These are phyloP conservation scores for Fraxinus paxiana DNA, from an alignment of 305 asterid genomes.

Conservation along the genomic window DNA sequence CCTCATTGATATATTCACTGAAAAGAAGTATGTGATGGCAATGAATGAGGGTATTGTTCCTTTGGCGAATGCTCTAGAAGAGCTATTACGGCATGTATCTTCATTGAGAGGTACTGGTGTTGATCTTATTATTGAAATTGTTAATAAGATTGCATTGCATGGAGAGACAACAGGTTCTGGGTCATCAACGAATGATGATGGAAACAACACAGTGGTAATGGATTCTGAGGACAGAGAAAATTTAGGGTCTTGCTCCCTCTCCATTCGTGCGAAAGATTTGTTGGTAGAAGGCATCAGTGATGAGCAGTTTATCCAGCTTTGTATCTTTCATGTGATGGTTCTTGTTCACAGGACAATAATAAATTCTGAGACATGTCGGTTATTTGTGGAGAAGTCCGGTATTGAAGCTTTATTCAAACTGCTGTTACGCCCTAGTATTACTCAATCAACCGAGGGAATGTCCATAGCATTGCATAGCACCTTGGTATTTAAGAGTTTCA, in stretches of 20 bases:
- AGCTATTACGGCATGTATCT: constrained; percentile 81
- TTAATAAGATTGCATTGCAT: constrained; percentile 57
- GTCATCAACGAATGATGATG: constrained; percentile 47
- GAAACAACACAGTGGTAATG: constrained; percentile 71
- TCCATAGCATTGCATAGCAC: constrained; percentile 92
- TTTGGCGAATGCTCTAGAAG: constrained; percentile 90
- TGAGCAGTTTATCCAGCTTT: constrained; percentile 77
- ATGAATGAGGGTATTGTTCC: constrained; percentile 93
- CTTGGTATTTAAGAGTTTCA: constrained; percentile 91
- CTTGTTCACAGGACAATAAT: constrained; percentile 92
- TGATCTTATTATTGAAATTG: constrained; percentile 81
- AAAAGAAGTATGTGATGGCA: constrained; percentile 71
- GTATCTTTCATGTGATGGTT: constrained; percentile 89
- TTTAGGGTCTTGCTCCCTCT: constrained; percentile 41
- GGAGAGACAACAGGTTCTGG: constrained; percentile 50
- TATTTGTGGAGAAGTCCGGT: constrained; percentile 88
- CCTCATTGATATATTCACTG: constrained; percentile 73
- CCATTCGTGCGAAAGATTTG: constrained; percentile 36
- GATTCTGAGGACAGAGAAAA: constrained; percentile 65
- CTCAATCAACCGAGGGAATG: constrained; percentile 98
- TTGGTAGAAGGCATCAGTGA: constrained; percentile 49
- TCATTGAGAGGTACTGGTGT: constrained; percentile 75
- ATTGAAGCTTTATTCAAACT: constrained; percentile 86
- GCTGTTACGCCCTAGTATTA: constrained; percentile 74
- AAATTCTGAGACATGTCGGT: constrained; percentile 90